These are phyloP conservation scores for Ophiocordyceps sinensis DNA, from an alignment of 2,329 filamentous ascomycete species.

Conservation along the genomic window DNA sequence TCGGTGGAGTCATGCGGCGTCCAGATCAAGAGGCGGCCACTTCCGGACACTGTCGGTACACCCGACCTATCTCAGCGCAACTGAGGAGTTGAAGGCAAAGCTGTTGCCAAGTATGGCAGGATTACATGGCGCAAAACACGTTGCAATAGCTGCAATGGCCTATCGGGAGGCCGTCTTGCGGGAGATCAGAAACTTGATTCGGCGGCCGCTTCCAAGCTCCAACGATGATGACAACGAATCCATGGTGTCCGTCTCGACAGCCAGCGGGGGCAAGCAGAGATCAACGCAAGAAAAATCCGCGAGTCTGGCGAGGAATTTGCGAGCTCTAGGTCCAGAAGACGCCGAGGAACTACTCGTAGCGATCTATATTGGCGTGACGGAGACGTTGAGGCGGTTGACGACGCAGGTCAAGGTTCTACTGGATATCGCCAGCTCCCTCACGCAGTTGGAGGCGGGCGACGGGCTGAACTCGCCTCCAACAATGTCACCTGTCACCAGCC, in stretches of 20 bases:
- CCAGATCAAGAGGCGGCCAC: conserved; percentile 54
- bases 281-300: conserved; percentile 82
- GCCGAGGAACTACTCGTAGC: conserved; percentile 70
- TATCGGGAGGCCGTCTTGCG: conserved; percentile 75
- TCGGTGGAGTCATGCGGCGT: conserved; percentile 69
- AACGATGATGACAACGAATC: conserved; percentile 90
- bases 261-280: conserved; percentile 49
- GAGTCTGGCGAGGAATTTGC: conserved; percentile 74
- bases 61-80: conserved; percentile 66
- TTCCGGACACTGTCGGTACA: conserved; percentile 52
- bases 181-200: conserved; percentile 76
- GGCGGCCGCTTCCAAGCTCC: conserved; percentile 76
- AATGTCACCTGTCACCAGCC: conserved; percentile 39
- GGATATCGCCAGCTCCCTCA: conserved; percentile 72
- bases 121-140: conserved; percentile 67
- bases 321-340: conserved; percentile 68
- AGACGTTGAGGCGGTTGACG: conserved; percentile 70
- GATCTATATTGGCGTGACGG: conserved; percentile 77
- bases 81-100: conserved; percentile 53
- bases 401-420: conserved; percentile 91
- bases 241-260: conserved; percentile 71
- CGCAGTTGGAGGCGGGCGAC: conserved; percentile 23
- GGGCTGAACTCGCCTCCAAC: conserved; percentile 32
- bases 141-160: conserved; percentile 64
- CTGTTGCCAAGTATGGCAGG: conserved; percentile 61